Evolutionary conservation across 495 filamentous ascomycete genomes (phyloP).

Genomic region (Trichocladium uniseriatum): DNA sequence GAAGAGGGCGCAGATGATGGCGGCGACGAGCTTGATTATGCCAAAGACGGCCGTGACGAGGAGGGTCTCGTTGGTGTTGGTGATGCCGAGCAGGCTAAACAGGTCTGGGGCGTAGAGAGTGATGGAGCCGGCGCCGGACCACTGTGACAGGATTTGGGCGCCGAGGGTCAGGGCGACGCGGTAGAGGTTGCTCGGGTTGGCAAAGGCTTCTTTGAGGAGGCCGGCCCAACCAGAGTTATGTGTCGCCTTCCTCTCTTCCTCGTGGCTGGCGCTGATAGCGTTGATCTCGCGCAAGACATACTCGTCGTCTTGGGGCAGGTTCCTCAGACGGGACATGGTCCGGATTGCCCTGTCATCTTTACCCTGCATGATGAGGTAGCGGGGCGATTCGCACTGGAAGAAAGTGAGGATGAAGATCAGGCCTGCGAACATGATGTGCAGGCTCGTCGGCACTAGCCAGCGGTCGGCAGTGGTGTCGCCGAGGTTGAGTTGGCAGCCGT

Average conservation of each 20-base stretch:
- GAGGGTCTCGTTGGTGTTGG: constrained; percentile 51
- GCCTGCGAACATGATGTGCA: constrained; percentile 65
- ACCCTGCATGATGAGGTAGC: constrained; percentile 46
- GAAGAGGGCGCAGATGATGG: constrained; percentile 58
- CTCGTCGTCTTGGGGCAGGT: constrained; percentile 38
- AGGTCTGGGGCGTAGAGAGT: constrained; percentile 59
- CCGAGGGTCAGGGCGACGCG: constrained; percentile 49
- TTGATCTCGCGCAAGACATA: constrained; percentile 43
- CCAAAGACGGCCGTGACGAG: constrained; percentile 63
- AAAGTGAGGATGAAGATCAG: constrained; percentile 57
- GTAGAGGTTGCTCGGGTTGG: constrained; percentile 53
- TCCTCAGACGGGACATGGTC: constrained; percentile 42
- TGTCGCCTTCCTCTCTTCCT: constrained; percentile 49
- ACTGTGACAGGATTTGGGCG: constrained; percentile 55
- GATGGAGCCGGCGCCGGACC: constrained; percentile 61
- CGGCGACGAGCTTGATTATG: constrained; percentile 56
- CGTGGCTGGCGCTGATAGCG: constrained; percentile 40
- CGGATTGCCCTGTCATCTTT: constrained; percentile 36
- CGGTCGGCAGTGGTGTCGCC: constrained; percentile 47
- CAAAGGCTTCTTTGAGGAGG: constrained; percentile 50
- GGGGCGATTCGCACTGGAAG: constrained; percentile 53
- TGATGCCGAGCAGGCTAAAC: constrained; percentile 55
- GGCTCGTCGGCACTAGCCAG: constrained; percentile 56
- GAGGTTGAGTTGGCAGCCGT: constrained; percentile 50
- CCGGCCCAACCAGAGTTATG: constrained; percentile 46